Evolutionary conservation across 306 rosid genomes (phyloP).

Genomic region (Comarum palustre): DNA sequence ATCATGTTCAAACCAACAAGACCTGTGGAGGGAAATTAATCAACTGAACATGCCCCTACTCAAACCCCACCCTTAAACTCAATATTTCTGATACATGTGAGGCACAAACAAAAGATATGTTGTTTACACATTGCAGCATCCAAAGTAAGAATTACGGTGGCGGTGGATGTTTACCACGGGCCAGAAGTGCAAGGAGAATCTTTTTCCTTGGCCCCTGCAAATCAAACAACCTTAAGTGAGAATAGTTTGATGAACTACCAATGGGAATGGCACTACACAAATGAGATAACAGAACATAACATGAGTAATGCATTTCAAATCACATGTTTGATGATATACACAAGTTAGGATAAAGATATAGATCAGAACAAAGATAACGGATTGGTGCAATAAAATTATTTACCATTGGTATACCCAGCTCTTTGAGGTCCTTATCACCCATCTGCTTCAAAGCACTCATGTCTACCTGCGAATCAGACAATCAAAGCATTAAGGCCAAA

Average conservation of each 20-base stretch:
- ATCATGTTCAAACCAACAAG: not conserved
- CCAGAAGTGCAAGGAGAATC: slow-evolving; percentile 49
- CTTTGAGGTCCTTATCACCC: slow-evolving; percentile 68
- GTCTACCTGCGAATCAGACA: slow-evolving; percentile 45
- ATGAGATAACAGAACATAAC: not conserved
- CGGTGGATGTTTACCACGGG: slow-evolving; percentile 32
- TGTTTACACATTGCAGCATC: not conserved
- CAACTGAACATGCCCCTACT: slow-evolving; percentile 13
- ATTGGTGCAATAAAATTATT: not conserved
- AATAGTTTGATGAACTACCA: not conserved
- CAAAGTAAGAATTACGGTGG: slow-evolving; percentile 17
- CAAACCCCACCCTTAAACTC: not conserved
- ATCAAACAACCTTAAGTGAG: slow-evolving; percentile 18
- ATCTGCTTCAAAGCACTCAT: slow-evolving; percentile 61
- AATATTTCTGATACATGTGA: not conserved
- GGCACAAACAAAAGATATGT: not conserved
- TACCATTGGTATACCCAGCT: slow-evolving; percentile 73
- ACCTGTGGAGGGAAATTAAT: not conserved
- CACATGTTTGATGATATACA: not conserved
- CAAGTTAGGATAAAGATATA: not conserved
- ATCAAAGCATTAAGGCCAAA: not conserved
- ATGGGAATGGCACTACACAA: not conserved
- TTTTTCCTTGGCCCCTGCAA: slow-evolving; percentile 74
- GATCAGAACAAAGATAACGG: not conserved
- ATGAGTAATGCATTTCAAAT: not conserved